These are phyloP conservation scores for Platanthera zijinensis DNA, from an alignment of 106 monocot genomes.

Conservation along the genomic window DNA sequence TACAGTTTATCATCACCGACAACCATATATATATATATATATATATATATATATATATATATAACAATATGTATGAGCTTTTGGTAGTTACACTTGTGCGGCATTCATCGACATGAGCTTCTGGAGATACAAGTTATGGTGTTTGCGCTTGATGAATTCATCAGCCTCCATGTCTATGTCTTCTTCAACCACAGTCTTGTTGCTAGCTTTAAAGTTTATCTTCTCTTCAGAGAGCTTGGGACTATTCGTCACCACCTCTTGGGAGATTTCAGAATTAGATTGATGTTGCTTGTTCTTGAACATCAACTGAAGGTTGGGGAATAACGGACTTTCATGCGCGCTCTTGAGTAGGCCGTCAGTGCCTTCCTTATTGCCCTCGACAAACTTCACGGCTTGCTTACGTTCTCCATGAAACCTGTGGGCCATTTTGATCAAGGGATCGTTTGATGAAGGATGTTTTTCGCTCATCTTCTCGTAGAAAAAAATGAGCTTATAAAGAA, in stretches of 20 bases:
- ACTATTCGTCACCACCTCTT: not conserved
- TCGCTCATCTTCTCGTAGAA: not conserved
- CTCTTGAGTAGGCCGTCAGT: not conserved
- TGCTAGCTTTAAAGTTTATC: not conserved
- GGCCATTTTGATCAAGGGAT: not conserved
- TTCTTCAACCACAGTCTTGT: not conserved
- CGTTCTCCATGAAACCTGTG: not conserved
- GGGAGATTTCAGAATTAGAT: not conserved
- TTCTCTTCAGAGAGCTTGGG: not conserved
- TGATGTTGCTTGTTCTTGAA: conserved; percentile 4
- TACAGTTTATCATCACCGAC: not conserved
- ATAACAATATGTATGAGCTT: no score
- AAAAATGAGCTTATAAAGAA: not conserved
- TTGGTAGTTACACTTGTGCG: not conserved
- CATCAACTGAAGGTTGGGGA: conserved; percentile 12
- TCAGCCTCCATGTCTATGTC: conserved; percentile 8
- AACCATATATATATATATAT: not conserved
- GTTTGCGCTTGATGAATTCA: conserved; percentile 21
- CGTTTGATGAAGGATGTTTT: not conserved
- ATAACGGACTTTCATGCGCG: not conserved
- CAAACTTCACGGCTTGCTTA: not conserved
- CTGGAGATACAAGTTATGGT: conserved; percentile 8
- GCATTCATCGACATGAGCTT: conserved; percentile 20
- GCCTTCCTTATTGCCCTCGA: not conserved
- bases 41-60: no score